Base-by-base conservation (phyloP, 331 rosid species). In the Malus hybrid region DNA sequence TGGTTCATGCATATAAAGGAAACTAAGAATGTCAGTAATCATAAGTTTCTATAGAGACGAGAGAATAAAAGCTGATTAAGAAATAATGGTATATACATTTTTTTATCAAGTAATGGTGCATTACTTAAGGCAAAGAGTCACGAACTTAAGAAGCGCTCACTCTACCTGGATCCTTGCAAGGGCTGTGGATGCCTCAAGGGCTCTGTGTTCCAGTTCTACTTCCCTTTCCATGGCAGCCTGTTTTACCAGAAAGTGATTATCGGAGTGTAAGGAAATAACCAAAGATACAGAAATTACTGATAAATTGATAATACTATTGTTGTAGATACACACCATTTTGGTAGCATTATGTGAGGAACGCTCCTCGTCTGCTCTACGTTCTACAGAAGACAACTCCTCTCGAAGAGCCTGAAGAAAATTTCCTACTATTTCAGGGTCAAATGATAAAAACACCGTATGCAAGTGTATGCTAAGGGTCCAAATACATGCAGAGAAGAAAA, bases 191-290 rank as follows among this genome's bases (percentile, higher is more conserved):
- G 97, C 87, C 73, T 91, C 96, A 68, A 95, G 74, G 72, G 96
- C 97, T 86, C 97, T 89, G 44, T 95, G 99, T 87, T 95, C 99
- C 97, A 95, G 77, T 70, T 95, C 97, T 67, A 95, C 97, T 86
- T 95, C 97, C 81, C 99, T 95, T 86, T 85, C 97, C 99, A 95
- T 95, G 44, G 90, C 82, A 79, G 97, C 97, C 99, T 95, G 88
- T 83, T 74, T 68, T 61, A 75, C 65, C 77, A 84, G 68, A 75
- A 61, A 82, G 58, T 64, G 63, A 70, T 75, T 72, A 77, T 30
- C 58, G 71, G 34, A 72, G 56, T 78, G 66, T 50, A 61, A 34
- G 75, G 73, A 79, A 55, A 61, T 34, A 79, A 78, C 52, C 58
- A 55, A 66, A 66, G 68, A 52, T 28, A 71, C 15, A 75, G 24